Evolutionary conservation across 139 green algal species (phyloP).

Genomic region (Microglena sp.): DNA sequence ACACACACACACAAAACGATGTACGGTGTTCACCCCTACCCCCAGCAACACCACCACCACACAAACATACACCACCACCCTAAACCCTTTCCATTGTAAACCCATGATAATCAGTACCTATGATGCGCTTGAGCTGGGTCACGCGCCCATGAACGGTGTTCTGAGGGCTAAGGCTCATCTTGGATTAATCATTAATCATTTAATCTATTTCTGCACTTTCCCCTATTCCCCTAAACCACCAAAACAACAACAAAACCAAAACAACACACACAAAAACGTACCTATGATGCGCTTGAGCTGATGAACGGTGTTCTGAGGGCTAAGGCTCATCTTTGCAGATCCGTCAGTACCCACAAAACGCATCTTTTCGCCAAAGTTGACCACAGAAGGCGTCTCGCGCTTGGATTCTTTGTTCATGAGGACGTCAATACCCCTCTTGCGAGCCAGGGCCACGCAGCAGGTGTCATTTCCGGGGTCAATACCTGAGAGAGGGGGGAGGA

Average conservation of each 20-base stretch:
- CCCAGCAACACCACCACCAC: no score
- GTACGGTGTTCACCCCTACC: no score
- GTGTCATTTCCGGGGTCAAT: constrained; percentile 81
- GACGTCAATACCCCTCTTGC: constrained; percentile 84
- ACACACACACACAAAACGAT: no score
- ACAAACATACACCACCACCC: no score
- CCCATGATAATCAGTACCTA: no score
- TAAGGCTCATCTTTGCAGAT: constrained; percentile 63
- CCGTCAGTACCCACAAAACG: constrained; percentile 78
- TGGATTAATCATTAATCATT: no score
- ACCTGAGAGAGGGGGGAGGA: no score
- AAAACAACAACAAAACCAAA: neutral
- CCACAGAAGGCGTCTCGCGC: constrained; percentile 80
- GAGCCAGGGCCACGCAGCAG: constrained; percentile 76
- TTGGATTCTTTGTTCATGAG: constrained; percentile 95
- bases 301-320: constrained; percentile 87
- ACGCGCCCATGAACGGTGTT: constrained; percentile 92
- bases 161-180: constrained; percentile 78
- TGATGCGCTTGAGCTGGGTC: constrained; percentile 89
- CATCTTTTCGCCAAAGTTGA: constrained; percentile 82
- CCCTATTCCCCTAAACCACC: no score
- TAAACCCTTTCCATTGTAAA: no score
- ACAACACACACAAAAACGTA: no score
- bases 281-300: constrained; percentile 93
- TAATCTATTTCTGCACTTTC: no score